These are phyloP conservation scores for Moesziomyces sp. DNA, from an alignment of 1,284 basidiomycete species.

Conservation along the genomic window DNA sequence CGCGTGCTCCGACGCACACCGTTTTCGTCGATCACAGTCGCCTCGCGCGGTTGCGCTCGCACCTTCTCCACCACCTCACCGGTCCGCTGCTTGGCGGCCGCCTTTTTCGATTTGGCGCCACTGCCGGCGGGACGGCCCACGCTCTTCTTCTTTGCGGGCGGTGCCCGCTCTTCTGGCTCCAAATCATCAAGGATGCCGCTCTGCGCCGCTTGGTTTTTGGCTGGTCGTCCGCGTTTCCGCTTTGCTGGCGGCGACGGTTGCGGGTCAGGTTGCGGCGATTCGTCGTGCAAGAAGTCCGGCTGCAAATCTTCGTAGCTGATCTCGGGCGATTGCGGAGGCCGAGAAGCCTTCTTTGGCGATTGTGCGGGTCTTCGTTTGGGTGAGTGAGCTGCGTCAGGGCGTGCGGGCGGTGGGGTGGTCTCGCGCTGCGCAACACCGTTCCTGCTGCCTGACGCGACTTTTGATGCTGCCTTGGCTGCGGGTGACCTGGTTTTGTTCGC, in stretches of 20 bases:
- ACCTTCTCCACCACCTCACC: constrained; percentile 38
- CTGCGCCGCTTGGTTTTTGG: constrained; percentile 17
- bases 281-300: constrained; percentile 3
- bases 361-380: too few species aligned
- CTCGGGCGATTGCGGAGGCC: too few species aligned
- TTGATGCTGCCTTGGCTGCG: constrained; percentile 4
- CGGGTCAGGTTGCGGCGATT: background rate
- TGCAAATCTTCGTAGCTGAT: too few species aligned
- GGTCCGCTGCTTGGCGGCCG: constrained; percentile 15
- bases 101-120: constrained; percentile 23
- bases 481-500: constrained; percentile 8
- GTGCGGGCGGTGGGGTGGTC: background rate
- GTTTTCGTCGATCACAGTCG: constrained; percentile 65
- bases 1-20: constrained; percentile 82
- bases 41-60: constrained; percentile 18
- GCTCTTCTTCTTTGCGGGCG: background rate
- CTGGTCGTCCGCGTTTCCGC: constrained; percentile 29
- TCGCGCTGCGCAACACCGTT: background rate
- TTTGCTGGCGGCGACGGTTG: constrained; percentile 14
- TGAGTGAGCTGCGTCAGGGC: too few species aligned
- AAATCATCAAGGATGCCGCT: constrained; percentile 10
- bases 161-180: background rate
- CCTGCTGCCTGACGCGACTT: constrained; percentile 4
- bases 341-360: too few species aligned
- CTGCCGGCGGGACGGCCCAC: constrained; percentile 2